Base-by-base conservation (phyloP, 257 asterid species). In the Solanum lignicaule region DNA sequence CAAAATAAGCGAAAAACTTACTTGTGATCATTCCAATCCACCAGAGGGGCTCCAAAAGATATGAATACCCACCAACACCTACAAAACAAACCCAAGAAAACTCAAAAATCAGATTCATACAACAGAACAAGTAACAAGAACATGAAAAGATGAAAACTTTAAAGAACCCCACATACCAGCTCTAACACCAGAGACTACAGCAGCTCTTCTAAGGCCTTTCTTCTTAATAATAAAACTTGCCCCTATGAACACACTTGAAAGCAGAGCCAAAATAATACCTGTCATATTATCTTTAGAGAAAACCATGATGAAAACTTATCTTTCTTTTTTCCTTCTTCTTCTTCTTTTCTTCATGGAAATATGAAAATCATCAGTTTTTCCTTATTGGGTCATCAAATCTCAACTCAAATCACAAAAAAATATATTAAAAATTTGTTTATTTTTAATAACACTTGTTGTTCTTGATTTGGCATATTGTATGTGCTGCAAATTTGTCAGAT, bases 11-110 rank as follows among this genome's bases (percentile, higher is more conserved):
- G 9, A 6, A 79, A 82, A 18, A 91, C 98, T 84, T 89, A 95
- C 98, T 94, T n/a, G 99, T 92, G 88, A 92, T 88, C 97, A 96
- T 93, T 85, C 99, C 98, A 81, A 93, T 38, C 99, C 98, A 95
- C 98, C 99, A 96, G 11, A 94, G 96, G 88, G 99, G 98, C 93
- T 96, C 99, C 92, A 88, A 39, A 46, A 96, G 93, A 93, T 96
- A 96, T 5, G 99, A 66, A 92, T 92, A 91, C 3, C 99, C 97
- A 15, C 98, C 99, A 88, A 91, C 92, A 84, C 99, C 99, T 96
- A 86, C 46, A 8, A 89, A 89, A 73, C 18, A 16, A 79, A 43
- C 60, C 33, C 88, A 88, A 76, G 66, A 79, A 71, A 39, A 88
- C 62, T 60, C 46, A 41, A 31, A 31, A 66, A 29, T 29, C 66